Base-by-base conservation (phyloP, 495 filamentous ascomycete species). In the Daldinia concentrica region DNA sequence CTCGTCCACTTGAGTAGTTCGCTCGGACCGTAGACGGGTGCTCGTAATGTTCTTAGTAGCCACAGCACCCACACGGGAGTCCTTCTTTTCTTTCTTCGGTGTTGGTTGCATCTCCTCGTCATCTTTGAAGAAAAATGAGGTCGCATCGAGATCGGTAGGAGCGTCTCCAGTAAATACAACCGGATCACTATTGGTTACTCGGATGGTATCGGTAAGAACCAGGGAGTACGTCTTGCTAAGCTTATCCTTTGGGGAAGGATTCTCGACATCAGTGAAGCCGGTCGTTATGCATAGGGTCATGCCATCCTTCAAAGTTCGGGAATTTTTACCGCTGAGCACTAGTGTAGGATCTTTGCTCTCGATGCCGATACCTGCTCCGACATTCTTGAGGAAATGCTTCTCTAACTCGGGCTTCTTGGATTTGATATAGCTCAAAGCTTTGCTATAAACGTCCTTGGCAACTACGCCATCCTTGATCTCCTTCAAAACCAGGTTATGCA, bases 81-180 rank as follows among this genome's bases (percentile, higher is more conserved):
- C 94, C 73, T 88, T 89, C 84, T 94, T 93, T 72, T 91, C 86
- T 78, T 96, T 97, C 74, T 93, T 90, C 2, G 86, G 85, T 0
- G 86, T 83, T 19, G 86, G 85, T 75, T 87, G 80, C 15, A 86
- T 89, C 72, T 94, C 92, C 68, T 91, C 89, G 58, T 94, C 92
- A 72, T 95, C 93, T 75, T 96, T 95, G 82, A 99, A 99, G 82
- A 97, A 98, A 82, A 99, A 99, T 0, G 94, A 95, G 2, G 93
- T 92, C 0, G 93, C 92, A 72, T 97, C 95, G 69, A 94, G 88
- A 74, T 98, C 95, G 36, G 90, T 89, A 7, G 95, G 89, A 4
- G 94, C 94, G 72, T 95, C 93, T 61, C 92, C 94, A 36, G 96
- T 99, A 80, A 98, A 98, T 29, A 97, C 89, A 7, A 91, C 88